Conservation (phyloP, 208 protist genomes). For the Crithidia thermophila region DNA sequence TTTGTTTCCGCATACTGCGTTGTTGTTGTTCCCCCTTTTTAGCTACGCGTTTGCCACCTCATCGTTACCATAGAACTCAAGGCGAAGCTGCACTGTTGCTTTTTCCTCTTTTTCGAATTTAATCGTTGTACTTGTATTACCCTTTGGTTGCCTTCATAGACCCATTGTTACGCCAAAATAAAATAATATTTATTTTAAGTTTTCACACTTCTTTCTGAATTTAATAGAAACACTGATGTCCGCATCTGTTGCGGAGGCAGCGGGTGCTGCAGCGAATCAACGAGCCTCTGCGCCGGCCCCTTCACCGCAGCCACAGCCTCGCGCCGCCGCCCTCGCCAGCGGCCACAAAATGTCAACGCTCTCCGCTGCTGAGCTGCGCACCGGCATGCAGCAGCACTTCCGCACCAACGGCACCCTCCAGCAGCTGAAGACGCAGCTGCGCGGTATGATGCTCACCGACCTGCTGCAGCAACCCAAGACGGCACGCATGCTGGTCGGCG, state of each 20-base stretch:
- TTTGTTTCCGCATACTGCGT: no score
- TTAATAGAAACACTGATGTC: not conserved
- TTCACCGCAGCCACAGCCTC: not conserved
- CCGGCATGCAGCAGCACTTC: slow-evolving; percentile 80
- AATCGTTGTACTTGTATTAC: slow-evolving; percentile 10
- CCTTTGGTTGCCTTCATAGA: not conserved
- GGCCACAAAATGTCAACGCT: slow-evolving; percentile 17
- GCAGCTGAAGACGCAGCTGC: slow-evolving; percentile 86
- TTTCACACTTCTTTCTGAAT: not conserved
- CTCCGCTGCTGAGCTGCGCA: slow-evolving; percentile 66
- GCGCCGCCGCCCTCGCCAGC: not conserved
- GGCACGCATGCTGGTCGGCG: slow-evolving; percentile 20
- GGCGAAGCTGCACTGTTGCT: not conserved
- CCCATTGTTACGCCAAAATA: no score
- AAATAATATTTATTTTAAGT: no score
- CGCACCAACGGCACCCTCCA: slow-evolving; percentile 65
- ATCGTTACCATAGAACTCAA: not conserved
- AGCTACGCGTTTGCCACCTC: no score
- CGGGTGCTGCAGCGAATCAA: not conserved
- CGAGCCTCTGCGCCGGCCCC: not conserved
- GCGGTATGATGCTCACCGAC: slow-evolving; percentile 76
- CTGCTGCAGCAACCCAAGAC: slow-evolving; percentile 56
- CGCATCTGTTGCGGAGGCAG: slow-evolving; percentile 1
- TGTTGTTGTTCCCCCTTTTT: no score
- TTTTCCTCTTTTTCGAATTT: slow-evolving; percentile 5